A percentile compares a stretch with the other conserved stretches of the same genome.
Conservation (phyloP, 768 basidiomycete genomes). For the Lyophyllum semitale region DNA sequence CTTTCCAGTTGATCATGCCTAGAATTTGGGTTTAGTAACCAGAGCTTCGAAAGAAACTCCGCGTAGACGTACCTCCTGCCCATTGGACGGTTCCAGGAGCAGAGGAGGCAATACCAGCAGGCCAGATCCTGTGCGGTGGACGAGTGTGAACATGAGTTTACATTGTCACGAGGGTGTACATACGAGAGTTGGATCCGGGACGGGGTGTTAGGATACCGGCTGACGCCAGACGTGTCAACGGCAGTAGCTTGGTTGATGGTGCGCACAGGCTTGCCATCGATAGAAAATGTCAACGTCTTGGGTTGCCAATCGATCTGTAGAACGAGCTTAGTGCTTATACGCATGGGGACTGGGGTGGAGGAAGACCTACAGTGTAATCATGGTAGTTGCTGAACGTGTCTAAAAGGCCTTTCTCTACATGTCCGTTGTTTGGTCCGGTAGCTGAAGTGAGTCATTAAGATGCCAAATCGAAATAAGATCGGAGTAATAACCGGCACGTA, state of each 20-base stretch:
- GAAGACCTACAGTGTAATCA: slow-evolving; percentile 64
- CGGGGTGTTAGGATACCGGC: slow-evolving; percentile 75
- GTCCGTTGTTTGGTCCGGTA: slow-evolving; percentile 47
- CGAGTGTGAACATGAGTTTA: not conserved
- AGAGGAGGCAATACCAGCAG: slow-evolving; percentile 67
- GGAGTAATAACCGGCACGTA: slow-evolving; percentile 36
- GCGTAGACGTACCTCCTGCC: slow-evolving; percentile 56
- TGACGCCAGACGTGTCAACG: slow-evolving; percentile 55
- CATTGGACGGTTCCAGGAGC: slow-evolving; percentile 75
- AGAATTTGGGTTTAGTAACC: not conserved
- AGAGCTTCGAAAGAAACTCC: not conserved
- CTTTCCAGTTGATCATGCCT: slow-evolving; percentile 77
- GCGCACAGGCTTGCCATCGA: slow-evolving; percentile 74
- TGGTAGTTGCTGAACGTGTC: slow-evolving; percentile 76
- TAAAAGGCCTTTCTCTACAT: slow-evolving; percentile 44
- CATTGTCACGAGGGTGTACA: slow-evolving; percentile 9
- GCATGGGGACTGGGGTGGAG: not conserved
- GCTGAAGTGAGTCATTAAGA: slow-evolving; percentile 28
- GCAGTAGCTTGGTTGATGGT: slow-evolving; percentile 64
- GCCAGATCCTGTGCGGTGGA: slow-evolving; percentile 60
- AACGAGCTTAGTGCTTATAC: not conserved
- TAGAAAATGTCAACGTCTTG: slow-evolving; percentile 59
- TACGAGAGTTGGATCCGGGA: slow-evolving; percentile 81
- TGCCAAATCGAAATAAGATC: not conserved
- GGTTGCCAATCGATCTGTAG: slow-evolving; percentile 80